These are phyloP conservation scores for Annulohypoxylon nitens DNA, from an alignment of 495 filamentous ascomycete genomes.

Conservation along the genomic window DNA sequence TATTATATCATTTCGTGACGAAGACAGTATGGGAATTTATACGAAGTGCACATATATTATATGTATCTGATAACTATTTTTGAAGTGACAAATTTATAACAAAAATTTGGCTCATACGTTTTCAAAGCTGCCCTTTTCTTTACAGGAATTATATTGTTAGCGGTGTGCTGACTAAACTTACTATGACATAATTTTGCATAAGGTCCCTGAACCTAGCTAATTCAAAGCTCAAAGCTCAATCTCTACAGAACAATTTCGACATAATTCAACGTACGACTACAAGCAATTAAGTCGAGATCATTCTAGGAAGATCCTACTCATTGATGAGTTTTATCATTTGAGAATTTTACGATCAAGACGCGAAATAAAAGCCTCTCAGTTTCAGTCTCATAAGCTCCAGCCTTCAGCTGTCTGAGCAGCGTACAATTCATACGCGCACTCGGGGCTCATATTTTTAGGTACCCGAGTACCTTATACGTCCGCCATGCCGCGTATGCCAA, in stretches of 20 bases:
- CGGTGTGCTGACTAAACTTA: conserved; percentile 28
- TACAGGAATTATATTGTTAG: neutral
- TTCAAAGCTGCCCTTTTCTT: neutral
- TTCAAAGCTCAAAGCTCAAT: neutral
- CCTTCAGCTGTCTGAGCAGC: neutral
- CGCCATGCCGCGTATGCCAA: conserved; percentile 32
- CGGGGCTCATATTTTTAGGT: neutral
- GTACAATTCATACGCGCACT: neutral
- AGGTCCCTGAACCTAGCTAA: neutral
- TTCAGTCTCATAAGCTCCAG: neutral
- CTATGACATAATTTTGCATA: conserved; percentile 38
- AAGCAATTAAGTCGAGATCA: neutral
- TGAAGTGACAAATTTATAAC: neutral
- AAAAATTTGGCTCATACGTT: neutral
- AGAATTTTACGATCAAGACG: neutral
- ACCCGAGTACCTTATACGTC: neutral
- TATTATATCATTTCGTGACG: conserved; percentile 20
- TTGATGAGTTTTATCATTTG: neutral
- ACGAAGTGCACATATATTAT: conserved; percentile 1
- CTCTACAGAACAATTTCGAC: neutral
- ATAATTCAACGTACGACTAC: neutral
- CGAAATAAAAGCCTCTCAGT: neutral
- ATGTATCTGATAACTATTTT: neutral
- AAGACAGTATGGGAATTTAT: conserved; percentile 10
- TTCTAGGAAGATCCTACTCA: neutral